Evolutionary conservation across 495 filamentous ascomycete genomes (phyloP), one percentile per base, ranked within the genome.

Genomic region (Aspergillus hancockii): DNA sequence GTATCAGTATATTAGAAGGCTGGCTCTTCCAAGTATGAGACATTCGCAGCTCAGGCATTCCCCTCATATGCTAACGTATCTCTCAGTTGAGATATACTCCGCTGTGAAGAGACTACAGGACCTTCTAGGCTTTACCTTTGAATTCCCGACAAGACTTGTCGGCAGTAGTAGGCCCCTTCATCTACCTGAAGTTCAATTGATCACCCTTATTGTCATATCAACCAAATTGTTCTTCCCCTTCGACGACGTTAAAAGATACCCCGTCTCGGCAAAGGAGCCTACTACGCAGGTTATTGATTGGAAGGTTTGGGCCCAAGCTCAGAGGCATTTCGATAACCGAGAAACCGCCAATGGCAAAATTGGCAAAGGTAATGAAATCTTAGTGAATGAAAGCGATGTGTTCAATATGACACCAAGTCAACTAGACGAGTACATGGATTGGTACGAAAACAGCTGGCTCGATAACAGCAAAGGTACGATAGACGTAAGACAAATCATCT

Each of bases 371-470:
- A 65, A 75, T 22, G 76, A 77, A 49, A 75, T 82, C 41, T 68
- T 82, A 9, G 71, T 91, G 52, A 84, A 79, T 6, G 86, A 93
- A 21, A 71, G 77, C 1, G 88, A 95, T 52, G 79, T 91, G 2
- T 83, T 92, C 59, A 66, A 70, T 3, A 88, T 97, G 88, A 80
- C 74, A 1, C 78, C 80, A 18, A 67, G 76, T 10, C 83, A 95
- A 58, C 68, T 97, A 53, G 88, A 94, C 61, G 82, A 89, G 51
- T 96, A 96, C 59, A 78, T 98, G 79, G 85, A 93, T 69, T 97
- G 90, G 90, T 96, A 90, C 65, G 88, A 93, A 67, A 81, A 83
- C 62, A 91, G 78, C 30, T 95, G 87, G 83, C 66, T 89, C 49
- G 79, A 84, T 52, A 63, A 28, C 31, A 69, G 63, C 40, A 70